These are phyloP conservation scores for Antitrichia curtipendula DNA, from an alignment of 225 moss, liverwort and hornwort genomes.

Conservation along the genomic window DNA sequence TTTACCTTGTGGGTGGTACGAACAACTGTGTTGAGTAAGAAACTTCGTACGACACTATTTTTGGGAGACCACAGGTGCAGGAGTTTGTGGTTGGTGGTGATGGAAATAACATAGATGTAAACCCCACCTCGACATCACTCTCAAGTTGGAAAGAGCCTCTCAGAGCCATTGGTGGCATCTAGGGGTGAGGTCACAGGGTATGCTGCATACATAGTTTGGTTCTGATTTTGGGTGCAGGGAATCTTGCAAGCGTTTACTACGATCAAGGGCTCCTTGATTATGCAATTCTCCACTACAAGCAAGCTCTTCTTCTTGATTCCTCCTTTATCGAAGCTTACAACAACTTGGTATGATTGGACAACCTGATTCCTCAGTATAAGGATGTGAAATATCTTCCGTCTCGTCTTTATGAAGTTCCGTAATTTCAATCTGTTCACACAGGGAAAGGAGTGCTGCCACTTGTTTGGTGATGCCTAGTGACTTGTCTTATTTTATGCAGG, in stretches of 20 bases:
- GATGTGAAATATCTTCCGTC: not conserved
- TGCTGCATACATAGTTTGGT: slow-evolving; percentile 84
- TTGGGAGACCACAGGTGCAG: slow-evolving; percentile 70
- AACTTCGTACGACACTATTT: slow-evolving; percentile 29
- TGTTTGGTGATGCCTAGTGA: not conserved
- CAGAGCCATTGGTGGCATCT: slow-evolving; percentile 48
- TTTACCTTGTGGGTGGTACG: slow-evolving; percentile 37
- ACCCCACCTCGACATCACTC: slow-evolving; percentile 30
- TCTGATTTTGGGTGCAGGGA: slow-evolving; percentile 99
- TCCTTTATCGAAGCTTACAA: slow-evolving; percentile 92
- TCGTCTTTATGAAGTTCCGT: not conserved
- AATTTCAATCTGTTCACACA: not conserved
- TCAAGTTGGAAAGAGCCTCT: slow-evolving; percentile 38
- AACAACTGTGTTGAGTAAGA: slow-evolving; percentile 39
- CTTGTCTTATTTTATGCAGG: slow-evolving; percentile 29
- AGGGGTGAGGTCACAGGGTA: slow-evolving; percentile 87
- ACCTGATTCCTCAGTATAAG: not conserved
- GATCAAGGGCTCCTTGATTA: slow-evolving; percentile 94
- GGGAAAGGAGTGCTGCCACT: not conserved
- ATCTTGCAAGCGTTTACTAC: slow-evolving; percentile 99
- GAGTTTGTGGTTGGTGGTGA: slow-evolving; percentile 59
- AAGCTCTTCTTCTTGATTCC: slow-evolving; percentile 81
- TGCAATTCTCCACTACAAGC: slow-evolving; percentile 91
- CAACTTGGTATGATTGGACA: slow-evolving; percentile 56
- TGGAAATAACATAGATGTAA: slow-evolving; percentile 41